These are phyloP conservation scores for Bigelowiella natans DNA, from an alignment of 78 protist genomes.

Conservation along the genomic window DNA sequence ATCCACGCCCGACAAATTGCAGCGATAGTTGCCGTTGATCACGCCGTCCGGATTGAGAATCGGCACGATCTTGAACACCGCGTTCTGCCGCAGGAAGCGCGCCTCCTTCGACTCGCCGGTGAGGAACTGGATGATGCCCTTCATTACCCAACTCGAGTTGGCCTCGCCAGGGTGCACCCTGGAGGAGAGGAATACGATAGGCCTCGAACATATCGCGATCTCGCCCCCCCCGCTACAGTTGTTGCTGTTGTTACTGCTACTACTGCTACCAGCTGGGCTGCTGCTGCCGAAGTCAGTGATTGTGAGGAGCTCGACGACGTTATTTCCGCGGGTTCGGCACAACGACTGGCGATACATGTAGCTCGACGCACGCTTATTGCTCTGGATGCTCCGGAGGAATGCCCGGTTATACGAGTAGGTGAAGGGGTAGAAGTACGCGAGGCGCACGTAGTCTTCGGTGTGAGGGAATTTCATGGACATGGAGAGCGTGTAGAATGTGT, in stretches of 20 bases:
- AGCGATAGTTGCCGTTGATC: not conserved
- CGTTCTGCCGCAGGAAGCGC: not conserved
- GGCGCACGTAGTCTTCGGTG: constrained; percentile 21
- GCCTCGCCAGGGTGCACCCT: constrained; percentile 85
- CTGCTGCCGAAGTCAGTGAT: not conserved
- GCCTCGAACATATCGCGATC: not conserved
- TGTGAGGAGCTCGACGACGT: not conserved
- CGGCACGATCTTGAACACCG: not conserved
- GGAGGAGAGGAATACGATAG: constrained; percentile 42
- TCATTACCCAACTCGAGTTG: constrained; percentile 53
- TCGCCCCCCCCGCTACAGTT: too few species aligned
- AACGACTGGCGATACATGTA: too few species aligned
- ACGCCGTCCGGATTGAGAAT: not conserved
- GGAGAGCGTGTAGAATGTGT: constrained; percentile 38
- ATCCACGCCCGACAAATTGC: not conserved
- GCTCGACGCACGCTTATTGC: too few species aligned
- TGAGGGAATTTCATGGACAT: not conserved
- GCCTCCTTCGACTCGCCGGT: not conserved
- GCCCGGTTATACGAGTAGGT: constrained; percentile 35
- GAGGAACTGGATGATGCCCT: not conserved
- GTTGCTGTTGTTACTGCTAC: too few species aligned
- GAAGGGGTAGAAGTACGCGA: constrained; percentile 55
- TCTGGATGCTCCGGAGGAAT: too few species aligned
- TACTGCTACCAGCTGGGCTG: too few species aligned
- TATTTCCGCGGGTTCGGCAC: not conserved